phyloP scores from a whole-genome alignment of 2,329 filamentous ascomycete genomes.

The Hansfordia pulvinata region DNA sequence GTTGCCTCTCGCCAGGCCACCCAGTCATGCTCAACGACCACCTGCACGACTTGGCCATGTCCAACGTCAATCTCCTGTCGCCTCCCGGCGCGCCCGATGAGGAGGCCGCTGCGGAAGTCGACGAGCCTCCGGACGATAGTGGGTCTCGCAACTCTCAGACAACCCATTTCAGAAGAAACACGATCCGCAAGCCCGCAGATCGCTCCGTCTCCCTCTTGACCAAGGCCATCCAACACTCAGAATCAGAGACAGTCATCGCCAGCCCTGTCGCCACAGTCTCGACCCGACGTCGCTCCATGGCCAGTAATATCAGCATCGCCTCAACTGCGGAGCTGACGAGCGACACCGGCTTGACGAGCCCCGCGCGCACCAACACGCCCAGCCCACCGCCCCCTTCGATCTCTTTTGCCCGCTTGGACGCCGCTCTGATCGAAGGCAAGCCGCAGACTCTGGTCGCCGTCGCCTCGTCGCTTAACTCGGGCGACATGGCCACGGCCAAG shows the following conservation, averaged over 20 bases:
- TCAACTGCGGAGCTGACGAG: slow-evolving; percentile 91
- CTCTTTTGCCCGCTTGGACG: slow-evolving; percentile 26
- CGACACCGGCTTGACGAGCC: slow-evolving; percentile 81
- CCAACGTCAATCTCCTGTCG: slow-evolving; percentile 30
- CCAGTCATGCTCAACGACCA: slow-evolving; percentile 20
- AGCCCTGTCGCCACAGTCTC: slow-evolving; percentile 20
- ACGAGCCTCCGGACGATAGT: slow-evolving; percentile 70
- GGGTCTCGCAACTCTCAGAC: slow-evolving; percentile 12
- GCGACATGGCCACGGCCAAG: slow-evolving; percentile 23
- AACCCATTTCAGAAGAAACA: slow-evolving; percentile 31
- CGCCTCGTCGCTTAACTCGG: too few relatives aligned
- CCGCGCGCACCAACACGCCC: slow-evolving; percentile 73
- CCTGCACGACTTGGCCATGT: slow-evolving; percentile 21
- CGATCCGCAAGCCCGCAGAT: slow-evolving; percentile 32
- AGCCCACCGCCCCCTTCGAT: slow-evolving; percentile 68
- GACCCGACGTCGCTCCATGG: slow-evolving; percentile 48
- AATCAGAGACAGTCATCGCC: slow-evolving; percentile 33
- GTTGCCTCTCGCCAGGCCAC: too few relatives aligned
- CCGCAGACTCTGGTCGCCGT: slow-evolving; percentile 10
- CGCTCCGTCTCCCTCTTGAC: slow-evolving; percentile 76
- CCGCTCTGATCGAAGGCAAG: slow-evolving; percentile 13
- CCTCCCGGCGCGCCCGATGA: slow-evolving; percentile 33
- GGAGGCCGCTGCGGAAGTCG: slow-evolving; percentile 61
- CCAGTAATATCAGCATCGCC: slow-evolving; percentile 66
- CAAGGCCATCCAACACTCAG: slow-evolving; percentile 58